Base-by-base conservation (phyloP, 2,329 filamentous ascomycete species). In the Monosporascus sp. region DNA sequence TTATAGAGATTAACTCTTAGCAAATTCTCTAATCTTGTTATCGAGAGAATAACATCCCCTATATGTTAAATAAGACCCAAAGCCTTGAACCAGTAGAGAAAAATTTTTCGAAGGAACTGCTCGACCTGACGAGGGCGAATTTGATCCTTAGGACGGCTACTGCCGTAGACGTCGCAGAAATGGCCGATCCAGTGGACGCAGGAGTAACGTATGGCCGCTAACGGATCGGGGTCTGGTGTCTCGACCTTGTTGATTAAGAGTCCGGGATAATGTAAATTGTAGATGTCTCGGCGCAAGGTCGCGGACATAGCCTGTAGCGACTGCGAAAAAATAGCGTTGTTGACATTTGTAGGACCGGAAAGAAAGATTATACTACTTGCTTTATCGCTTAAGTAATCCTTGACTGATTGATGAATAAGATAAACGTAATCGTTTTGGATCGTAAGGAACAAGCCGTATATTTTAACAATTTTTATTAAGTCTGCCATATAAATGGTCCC, bases 61-160 rank as follows among this genome's bases (percentile, higher is more conserved):
- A 67, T 56, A 38, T 59, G 55, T 9, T 51, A 46, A 17, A 72
- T 54, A 5, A 74, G 64, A 46, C 71, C 71, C 2, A 77, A 64
- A 34, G 71, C 68, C 52, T 78, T 74, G 3, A 79, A 60, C 74
- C 72, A 78, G 50, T 76, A 66, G 1, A 78, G 65, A 48, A 67
- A 66, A n/a, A 71, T 66, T 16, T 61, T 51, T 53, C 62, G 49
- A 7, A 76, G 53, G 54, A 77, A 76, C 2, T 26, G 17, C 50
- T 67, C 50, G 4, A 68, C 55, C n/a, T n/a, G n/a, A n/a, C n/a
- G n/a, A n/a, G n/a, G n/a, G n/a, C n/a, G n/a, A 19, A 19, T n/a
- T 22, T 61, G 64, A 45, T 54, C 52, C 48, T 69, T 64, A 51
- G 57, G 54, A 52, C 65, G 62, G 53, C 49, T 22, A 26, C 27